Conservation (phyloP, 2,329 filamentous ascomycete genomes). For the Tolypocladium sp. region DNA sequence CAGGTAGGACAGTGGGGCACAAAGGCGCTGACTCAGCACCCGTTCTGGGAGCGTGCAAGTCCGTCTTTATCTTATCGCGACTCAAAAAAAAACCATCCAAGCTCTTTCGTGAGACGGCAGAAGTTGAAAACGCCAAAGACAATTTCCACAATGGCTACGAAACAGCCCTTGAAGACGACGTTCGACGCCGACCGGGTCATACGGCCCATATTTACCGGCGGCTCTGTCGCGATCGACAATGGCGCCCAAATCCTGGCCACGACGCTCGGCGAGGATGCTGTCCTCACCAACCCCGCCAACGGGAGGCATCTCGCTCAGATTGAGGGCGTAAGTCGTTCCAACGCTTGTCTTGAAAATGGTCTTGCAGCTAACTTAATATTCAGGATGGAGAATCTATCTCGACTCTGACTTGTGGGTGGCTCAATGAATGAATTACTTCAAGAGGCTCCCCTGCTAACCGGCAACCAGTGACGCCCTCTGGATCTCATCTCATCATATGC, state of each 20-base stretch:
- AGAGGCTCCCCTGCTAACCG: conserved; percentile 6
- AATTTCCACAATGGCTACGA: conserved; percentile 40
- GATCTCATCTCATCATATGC: conserved; percentile 80
- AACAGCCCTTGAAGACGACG: conserved; percentile 68
- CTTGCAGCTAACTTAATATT: background rate
- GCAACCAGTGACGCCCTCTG: conserved; percentile 68
- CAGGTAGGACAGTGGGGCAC: background rate
- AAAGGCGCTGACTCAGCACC: background rate
- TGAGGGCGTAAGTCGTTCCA: conserved; percentile 59
- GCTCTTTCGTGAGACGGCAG: background rate
- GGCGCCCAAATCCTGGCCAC: conserved; percentile 77
- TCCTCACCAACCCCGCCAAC: conserved; percentile 76
- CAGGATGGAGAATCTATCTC: conserved; percentile 76
- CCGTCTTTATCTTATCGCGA: conserved; percentile 2
- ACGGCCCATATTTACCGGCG: conserved; percentile 89
- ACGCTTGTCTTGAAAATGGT: too few species aligned
- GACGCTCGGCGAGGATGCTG: conserved; percentile 82
- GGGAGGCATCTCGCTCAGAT: conserved; percentile 76
- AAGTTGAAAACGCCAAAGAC: background rate
- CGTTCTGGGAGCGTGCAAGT: background rate
- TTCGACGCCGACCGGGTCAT: conserved; percentile 79
- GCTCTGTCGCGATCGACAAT: conserved; percentile 74
- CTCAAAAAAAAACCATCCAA: conserved; percentile 2
- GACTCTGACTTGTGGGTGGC: conserved; percentile 51
- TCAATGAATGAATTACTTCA: background rate